Evolutionary conservation across 208 protist species (phyloP).

Genomic region (Trypanosoma rangeli): DNA sequence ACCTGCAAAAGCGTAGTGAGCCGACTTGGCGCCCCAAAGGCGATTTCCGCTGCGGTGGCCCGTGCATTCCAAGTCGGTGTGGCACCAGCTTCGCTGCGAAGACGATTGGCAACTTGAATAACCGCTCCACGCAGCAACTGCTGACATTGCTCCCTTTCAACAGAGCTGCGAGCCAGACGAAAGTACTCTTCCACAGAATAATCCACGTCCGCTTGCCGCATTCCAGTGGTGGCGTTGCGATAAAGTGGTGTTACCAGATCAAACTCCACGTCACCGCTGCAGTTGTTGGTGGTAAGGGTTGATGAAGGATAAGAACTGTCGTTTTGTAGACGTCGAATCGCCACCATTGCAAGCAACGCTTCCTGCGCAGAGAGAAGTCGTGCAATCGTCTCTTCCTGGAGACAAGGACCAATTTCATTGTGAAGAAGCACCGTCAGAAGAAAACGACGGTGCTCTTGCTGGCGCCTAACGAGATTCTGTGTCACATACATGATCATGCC

Average conservation of each 20-base stretch:
- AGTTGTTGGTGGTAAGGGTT: neutral
- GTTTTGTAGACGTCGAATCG: slow-evolving; percentile 78
- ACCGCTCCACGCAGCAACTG: slow-evolving; percentile 55
- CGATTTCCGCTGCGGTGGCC: slow-evolving; percentile 66
- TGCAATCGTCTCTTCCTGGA: slow-evolving; percentile 51
- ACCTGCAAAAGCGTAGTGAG: slow-evolving; percentile 39
- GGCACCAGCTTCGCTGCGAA: slow-evolving; percentile 22
- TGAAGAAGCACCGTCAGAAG: slow-evolving; percentile 57
- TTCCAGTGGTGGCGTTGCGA: neutral
- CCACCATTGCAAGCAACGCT: slow-evolving; percentile 51
- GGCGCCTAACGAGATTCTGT: slow-evolving; percentile 47
- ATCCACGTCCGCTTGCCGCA: neutral
- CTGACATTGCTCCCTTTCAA: slow-evolving; percentile 64
- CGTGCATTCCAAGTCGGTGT: slow-evolving; percentile 2
- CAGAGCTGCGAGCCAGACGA: slow-evolving; percentile 25
- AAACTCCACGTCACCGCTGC: slow-evolving; percentile 12
- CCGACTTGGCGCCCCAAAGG: slow-evolving; percentile 51
- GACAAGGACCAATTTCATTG: slow-evolving; percentile 29
- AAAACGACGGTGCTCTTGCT: slow-evolving; percentile 78
- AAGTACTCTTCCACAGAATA: slow-evolving; percentile 15
- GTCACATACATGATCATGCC: slow-evolving; percentile 78
- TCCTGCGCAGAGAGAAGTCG: slow-evolving; percentile 75
- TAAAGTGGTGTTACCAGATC: slow-evolving; percentile 25
- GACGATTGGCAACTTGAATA: slow-evolving; percentile 43
- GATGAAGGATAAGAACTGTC: slow-evolving; percentile 35